Percentiles rank a stretch among this genome's conserved stretches.
phyloP scores from a whole-genome alignment of 2,329 filamentous ascomycete species.

The Fusarium ambrosium region DNA sequence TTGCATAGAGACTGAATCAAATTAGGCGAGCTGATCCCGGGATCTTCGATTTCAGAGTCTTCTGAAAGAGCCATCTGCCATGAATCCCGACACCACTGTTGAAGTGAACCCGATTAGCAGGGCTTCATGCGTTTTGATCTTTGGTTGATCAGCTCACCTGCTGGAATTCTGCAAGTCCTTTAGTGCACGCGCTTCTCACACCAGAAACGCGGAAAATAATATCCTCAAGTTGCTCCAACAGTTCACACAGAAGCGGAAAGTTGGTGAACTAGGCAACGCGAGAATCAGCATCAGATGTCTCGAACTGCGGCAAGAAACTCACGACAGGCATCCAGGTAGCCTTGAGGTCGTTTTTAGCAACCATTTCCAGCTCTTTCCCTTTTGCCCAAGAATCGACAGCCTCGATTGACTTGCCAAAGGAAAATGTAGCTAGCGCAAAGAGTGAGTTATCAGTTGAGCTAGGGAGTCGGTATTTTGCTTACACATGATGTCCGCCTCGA shows the following conservation, averaged over 20 bases:
- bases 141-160: conserved; percentile 1
- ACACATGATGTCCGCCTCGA: conserved; percentile 40
- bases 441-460: background rate
- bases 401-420: conserved; percentile 42
- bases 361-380: conserved; percentile 39
- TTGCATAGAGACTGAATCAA: conserved; percentile 39
- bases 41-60: background rate
- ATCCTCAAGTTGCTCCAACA: conserved; percentile 18
- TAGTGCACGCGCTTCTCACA: conserved; percentile 7
- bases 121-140: background rate
- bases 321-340: conserved; percentile 49
- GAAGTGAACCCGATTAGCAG: background rate
- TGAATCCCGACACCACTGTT: conserved; percentile 14
- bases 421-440: conserved; percentile 41
- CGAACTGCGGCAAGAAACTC: background rate
- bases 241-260: conserved; percentile 20
- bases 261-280: conserved; percentile 9
- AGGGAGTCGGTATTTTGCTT: background rate
- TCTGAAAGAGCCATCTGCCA: conserved; percentile 4
- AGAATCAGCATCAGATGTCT: background rate
- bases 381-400: conserved; percentile 43
- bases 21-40: conserved; percentile 15
- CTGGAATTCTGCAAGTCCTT: conserved; percentile 20
- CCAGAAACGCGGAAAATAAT: background rate
- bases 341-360: conserved; percentile 48